phyloP scores from a whole-genome alignment of 2,329 filamentous ascomycete species.

The Claviceps humidiphila region DNA sequence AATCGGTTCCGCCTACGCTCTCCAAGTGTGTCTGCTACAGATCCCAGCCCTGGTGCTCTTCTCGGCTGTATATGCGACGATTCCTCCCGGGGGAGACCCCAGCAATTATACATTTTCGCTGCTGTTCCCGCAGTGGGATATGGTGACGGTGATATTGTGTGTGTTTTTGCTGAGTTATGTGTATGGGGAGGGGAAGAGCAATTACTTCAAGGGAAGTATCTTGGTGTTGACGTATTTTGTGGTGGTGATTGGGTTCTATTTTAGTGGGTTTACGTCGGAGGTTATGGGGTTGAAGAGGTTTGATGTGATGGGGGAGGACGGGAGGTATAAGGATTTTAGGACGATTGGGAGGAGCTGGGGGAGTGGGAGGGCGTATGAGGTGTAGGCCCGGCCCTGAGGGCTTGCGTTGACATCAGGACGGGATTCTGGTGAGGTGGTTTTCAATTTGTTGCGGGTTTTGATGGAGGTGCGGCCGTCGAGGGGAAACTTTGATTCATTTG shows the following conservation, averaged over 20 bases:
- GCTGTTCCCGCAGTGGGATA: slow-evolving; percentile 97
- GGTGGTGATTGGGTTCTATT: slow-evolving; percentile 82
- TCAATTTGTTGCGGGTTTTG: too few relatives aligned
- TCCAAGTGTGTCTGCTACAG: slow-evolving; percentile 91
- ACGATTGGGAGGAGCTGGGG: slow-evolving; percentile 34
- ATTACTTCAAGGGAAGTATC: slow-evolving; percentile 98
- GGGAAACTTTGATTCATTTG: too few relatives aligned
- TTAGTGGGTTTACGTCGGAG: slow-evolving; percentile 47
- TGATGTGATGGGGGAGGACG: slow-evolving; percentile 38
- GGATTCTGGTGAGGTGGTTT: too few relatives aligned
- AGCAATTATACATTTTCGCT: slow-evolving; percentile 61
- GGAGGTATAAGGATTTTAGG: slow-evolving; percentile 37
- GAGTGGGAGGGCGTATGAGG: slow-evolving; percentile 16
- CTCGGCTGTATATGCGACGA: slow-evolving; percentile 57
- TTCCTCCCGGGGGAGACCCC: slow-evolving; percentile 24
- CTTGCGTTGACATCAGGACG: too few relatives aligned
- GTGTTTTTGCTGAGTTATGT: slow-evolving; percentile 96
- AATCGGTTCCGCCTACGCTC: slow-evolving; percentile 90
- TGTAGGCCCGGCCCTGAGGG: not conserved
- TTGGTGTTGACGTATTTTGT: slow-evolving; percentile 87
- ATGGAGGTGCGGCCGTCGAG: too few relatives aligned
- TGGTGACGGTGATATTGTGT: slow-evolving; percentile 92
- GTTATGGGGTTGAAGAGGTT: slow-evolving; percentile 34
- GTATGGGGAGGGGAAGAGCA: slow-evolving; percentile 97
- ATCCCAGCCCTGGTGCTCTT: slow-evolving; percentile 88